phyloP scores from a whole-genome alignment of 2,329 filamentous ascomycete genomes.

The Paraconiothyrium brasiliense region DNA sequence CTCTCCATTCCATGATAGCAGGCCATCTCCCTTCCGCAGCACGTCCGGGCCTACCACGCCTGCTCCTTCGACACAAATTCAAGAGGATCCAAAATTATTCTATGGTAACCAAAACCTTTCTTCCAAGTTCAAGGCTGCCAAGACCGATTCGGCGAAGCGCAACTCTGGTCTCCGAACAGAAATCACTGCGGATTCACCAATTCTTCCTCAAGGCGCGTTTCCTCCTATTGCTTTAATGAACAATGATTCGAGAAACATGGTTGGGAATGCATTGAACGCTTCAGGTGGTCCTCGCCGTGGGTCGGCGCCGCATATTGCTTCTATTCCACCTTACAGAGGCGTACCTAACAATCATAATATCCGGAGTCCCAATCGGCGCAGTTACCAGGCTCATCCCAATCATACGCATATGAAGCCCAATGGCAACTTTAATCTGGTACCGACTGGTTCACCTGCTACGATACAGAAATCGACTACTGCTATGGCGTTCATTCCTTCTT shows the following conservation, averaged over 20 bases:
- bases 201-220: slow-evolving; percentile 35
- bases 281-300: slow-evolving; percentile 32
- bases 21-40: slow-evolving; percentile 38
- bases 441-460: slow-evolving; percentile 24
- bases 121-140: slow-evolving; percentile 59
- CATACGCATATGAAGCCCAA: slow-evolving; percentile 28
- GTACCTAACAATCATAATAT: slow-evolving; percentile 35
- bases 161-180: slow-evolving; percentile 57
- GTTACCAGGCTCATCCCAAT: slow-evolving; percentile 37
- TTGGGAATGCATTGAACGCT: slow-evolving; percentile 26
- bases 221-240: slow-evolving; percentile 29
- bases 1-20: slow-evolving; percentile 51
- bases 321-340: slow-evolving; percentile 33
- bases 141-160: slow-evolving; percentile 52
- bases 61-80: slow-evolving; percentile 27
- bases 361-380: slow-evolving; percentile 34
- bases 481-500: slow-evolving; percentile 49
- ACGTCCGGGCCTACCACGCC: slow-evolving; percentile 48
- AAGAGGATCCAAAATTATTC: slow-evolving; percentile 42
- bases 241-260: slow-evolving; percentile 32
- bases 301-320: slow-evolving; percentile 38
- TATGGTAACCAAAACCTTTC: slow-evolving; percentile 60
- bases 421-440: slow-evolving; percentile 20
- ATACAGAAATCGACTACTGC: slow-evolving; percentile 35
- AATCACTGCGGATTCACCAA: slow-evolving; percentile 46